phyloP scores from a whole-genome alignment of 768 basidiomycete species.

The Phlebiopsis flavidoalba region DNA sequence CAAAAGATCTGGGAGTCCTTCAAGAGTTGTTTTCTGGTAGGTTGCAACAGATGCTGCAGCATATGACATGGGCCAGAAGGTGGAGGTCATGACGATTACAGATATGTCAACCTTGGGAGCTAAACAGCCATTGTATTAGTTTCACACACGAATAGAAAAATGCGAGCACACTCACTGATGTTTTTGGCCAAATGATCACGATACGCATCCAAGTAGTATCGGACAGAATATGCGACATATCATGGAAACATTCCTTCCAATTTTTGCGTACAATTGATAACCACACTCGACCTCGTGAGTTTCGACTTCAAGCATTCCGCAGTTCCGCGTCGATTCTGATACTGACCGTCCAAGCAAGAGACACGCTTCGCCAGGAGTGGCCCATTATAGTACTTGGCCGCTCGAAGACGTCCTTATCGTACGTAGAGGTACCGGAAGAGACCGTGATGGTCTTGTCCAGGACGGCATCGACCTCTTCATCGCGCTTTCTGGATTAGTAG shows the following conservation, averaged over 20 bases:
- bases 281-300: constrained; percentile 95
- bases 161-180: constrained; percentile 37
- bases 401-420: constrained; percentile 97
- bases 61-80: constrained; percentile 89
- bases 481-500: constrained; percentile 72
- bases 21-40: constrained; percentile 61
- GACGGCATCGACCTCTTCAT: constrained; percentile 81
- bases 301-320: constrained; percentile 96
- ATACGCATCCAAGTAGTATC: constrained; percentile 81
- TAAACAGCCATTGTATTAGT: constrained; percentile 25
- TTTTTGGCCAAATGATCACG: constrained; percentile 52
- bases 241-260: constrained; percentile 98
- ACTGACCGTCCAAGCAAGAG: constrained; percentile 82
- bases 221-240: constrained; percentile 84
- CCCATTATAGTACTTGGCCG: constrained; percentile 96
- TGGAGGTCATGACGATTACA: constrained; percentile 93
- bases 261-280: constrained; percentile 94
- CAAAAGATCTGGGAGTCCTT: constrained; percentile 72
- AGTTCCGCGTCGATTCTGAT: constrained; percentile 97
- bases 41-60: constrained; percentile 56
- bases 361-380: constrained; percentile 91
- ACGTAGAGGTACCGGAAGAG: constrained; percentile 80
- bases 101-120: constrained; percentile 72
- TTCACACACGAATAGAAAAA: constrained; percentile 20
- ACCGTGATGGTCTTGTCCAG: constrained; percentile 95